Evolutionary conservation across 352 stramenopile genomes (phyloP).

Genomic region (Globisporangium canariense): DNA sequence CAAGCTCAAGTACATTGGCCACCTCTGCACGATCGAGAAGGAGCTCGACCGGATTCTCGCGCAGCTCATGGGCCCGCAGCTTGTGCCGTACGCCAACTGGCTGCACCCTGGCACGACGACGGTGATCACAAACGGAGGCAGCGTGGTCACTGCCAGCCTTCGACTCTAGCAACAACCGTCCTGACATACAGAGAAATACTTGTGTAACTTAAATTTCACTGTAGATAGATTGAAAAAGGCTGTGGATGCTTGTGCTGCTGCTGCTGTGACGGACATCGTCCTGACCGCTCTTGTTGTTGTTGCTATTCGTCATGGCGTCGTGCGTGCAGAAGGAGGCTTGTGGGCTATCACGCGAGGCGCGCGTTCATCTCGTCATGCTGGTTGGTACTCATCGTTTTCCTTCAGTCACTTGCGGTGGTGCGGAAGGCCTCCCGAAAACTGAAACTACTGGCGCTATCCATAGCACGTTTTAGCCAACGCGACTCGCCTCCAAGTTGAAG

Average conservation of each 20-base stretch:
- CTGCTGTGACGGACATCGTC: background rate
- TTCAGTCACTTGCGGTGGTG: background rate
- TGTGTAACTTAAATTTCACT: too few species aligned
- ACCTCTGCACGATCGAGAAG: slow-evolving; percentile 92
- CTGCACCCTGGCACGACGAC: slow-evolving; percentile 26
- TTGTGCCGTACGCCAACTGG: slow-evolving; percentile 44
- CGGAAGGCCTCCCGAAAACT: too few species aligned
- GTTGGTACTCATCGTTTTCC: background rate
- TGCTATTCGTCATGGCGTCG: slow-evolving; percentile 13
- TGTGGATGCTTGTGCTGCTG: too few species aligned
- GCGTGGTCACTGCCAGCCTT: background rate
- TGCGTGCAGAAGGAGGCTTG: background rate
- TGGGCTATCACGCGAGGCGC: background rate
- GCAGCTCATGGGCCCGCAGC: slow-evolving; percentile 19
- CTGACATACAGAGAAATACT: background rate
- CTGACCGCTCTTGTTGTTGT: slow-evolving; percentile 1
- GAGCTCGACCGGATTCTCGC: slow-evolving; percentile 41
- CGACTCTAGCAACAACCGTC: background rate
- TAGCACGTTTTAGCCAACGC: too few species aligned
- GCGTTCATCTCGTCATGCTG: background rate
- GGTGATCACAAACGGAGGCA: slow-evolving; percentile 6
- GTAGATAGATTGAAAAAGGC: too few species aligned
- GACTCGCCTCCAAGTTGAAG: too few species aligned
- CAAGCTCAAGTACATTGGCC: slow-evolving; percentile 92
- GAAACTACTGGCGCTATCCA: too few species aligned